A percentile compares a stretch with the other conserved stretches of the same genome.
These are phyloP conservation scores for Curvularia hawaiiensis DNA, from an alignment of 2,329 filamentous ascomycete species.

Conservation along the genomic window DNA sequence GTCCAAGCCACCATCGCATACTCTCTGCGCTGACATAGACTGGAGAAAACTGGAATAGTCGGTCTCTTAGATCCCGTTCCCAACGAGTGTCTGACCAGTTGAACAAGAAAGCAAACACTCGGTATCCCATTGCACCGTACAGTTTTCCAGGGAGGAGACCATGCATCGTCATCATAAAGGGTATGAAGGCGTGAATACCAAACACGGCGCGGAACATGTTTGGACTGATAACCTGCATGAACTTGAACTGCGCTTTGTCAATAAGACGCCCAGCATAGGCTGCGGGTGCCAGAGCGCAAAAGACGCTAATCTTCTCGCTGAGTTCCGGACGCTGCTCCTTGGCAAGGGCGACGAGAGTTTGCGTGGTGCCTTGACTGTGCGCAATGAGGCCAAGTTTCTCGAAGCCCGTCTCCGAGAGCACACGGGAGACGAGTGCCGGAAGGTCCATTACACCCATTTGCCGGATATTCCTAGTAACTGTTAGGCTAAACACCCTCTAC, in stretches of 20 bases:
- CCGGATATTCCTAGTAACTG: conserved; percentile 66
- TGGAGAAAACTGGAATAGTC: conserved; percentile 91
- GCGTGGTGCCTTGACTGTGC: conserved; percentile 90
- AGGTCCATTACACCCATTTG: conserved; percentile 93
- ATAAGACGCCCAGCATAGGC: conserved; percentile 88
- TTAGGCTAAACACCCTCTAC: too few species aligned
- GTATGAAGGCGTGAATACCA: conserved; percentile 92
- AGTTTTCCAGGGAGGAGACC: conserved; percentile 65
- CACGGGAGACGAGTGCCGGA: conserved; percentile 77
- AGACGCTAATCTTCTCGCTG: conserved; percentile 81
- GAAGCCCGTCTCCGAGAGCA: conserved; percentile 82
- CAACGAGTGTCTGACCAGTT: conserved; percentile 84
- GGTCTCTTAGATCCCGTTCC: conserved; percentile 77
- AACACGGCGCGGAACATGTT: conserved; percentile 80
- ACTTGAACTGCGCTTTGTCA: conserved; percentile 86
- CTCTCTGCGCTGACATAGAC: conserved; percentile 88
- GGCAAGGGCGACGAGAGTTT: conserved; percentile 84
- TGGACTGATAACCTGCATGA: conserved; percentile 82
- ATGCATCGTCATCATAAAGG: conserved; percentile 89
- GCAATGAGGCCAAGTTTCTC: conserved; percentile 80
- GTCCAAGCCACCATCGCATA: conserved; percentile 95
- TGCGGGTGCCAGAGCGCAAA: conserved; percentile 88
- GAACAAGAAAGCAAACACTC: conserved; percentile 88
- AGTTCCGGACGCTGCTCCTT: conserved; percentile 89
- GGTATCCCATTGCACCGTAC: conserved; percentile 84